Evolutionary conservation across 1,284 basidiomycete species (phyloP), one percentile per base, ranked within the genome.

Genomic region (Amylostereum chailletii): DNA sequence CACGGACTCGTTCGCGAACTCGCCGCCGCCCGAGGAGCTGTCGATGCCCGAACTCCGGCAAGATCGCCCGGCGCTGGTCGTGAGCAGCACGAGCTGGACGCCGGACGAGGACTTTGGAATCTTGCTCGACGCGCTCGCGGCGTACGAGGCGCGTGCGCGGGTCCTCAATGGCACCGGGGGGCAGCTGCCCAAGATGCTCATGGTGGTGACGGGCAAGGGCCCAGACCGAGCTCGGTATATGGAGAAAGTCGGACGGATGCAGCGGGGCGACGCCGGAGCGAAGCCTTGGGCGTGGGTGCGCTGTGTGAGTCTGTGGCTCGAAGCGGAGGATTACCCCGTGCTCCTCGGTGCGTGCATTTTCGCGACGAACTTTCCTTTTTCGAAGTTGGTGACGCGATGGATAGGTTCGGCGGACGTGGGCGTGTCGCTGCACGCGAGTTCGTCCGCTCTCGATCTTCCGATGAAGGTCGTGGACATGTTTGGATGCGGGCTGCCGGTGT

Each of bases 381-480:
- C 37, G 34, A 11, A 39, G n/a, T 29, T 26, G 40, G 41, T 32
- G 31, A 42, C 33, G 9, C 27, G 9, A 5, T 45, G 36, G 43
- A 29, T 42, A 90, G 90, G 95, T 31, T 88, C 89, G 3, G 92
- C 94, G 2, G 94, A 99, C 65, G 59, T 99, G 19, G 96, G 96
- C 1, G 78, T 99, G 45, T 92, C 84, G 51, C 71, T 99, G 50
- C 96, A 99, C 65, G 81, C 84, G 11, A 93, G 90, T 63, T 94
- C 90, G 1, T 95, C 91, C 0, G 89, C 81, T 0, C 69, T 95
- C 42, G 96, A 99, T 66, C 71, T 99, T 47, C 96, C 96, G 1
- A 99, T 99, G 96, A 99, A 99, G 67, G 86, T 99, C 6, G 94
- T 99, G 2, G 96, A 99, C 65, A 98, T 99, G 96, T 96, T 99